Base-by-base conservation (phyloP, 371 early-diverging fungal species). In the Capniomyces stellatus region DNA sequence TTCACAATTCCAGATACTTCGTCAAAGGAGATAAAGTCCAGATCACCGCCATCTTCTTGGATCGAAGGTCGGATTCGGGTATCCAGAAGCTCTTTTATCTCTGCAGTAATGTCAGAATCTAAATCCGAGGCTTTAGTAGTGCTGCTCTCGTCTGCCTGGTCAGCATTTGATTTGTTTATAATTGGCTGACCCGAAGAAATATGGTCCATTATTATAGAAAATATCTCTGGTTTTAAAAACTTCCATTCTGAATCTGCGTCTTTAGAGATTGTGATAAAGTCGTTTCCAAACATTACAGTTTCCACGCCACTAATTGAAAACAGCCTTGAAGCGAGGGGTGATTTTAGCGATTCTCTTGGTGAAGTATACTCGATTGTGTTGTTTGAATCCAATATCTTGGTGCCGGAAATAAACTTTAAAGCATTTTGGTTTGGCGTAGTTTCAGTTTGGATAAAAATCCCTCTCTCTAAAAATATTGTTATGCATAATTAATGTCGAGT, bases 1-100 rank as follows among this genome's bases (percentile, higher is more conserved):
- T 80, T 81, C 29, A 97, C 94, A 21, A 89, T 73, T 10, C 95
- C 94, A 13, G 83, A 62, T 35, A 78, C 82, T 42, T 68, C 63
- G 35, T 74, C 63, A 64, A 94, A 96, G 43, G 85, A 86, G 41
- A 81, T 73, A 63, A 83, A 97, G 63, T 94, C 93, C 56, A 97
- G 80, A 75, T 97, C 98, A 2, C 98, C 98, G 52, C 98, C 98
- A 63, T 97, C 98, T 55, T 94, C 92, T 71, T 87, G 88, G 54
- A 97, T 92, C 1, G 94, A 82, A 8, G 98, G 98, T 18, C 98
- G 75, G 52, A 97, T 89, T 29, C 95, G 75, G 2, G 92, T 87
- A 46, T 95, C 96, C 43, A 97, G 71, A 53, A 97, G 63, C 65
- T 94, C 95, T 66, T 95, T 97, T 60, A 97, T 94, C 91, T 93